phyloP scores from a whole-genome alignment of 78 protist genomes.

The Trichosphaerium sp. region DNA sequence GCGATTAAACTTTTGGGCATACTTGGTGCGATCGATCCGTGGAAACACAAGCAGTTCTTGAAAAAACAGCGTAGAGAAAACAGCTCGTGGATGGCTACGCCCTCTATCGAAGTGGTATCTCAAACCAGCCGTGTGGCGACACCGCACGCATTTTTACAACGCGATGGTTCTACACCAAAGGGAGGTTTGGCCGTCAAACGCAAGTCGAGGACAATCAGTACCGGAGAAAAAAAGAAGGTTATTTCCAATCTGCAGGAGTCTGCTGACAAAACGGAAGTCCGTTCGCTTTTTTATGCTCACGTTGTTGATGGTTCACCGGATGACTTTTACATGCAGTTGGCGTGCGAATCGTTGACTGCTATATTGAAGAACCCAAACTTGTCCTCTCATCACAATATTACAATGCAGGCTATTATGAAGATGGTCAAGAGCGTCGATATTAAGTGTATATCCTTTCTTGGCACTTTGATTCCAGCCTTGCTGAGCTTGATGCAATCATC shows the following conservation, averaged over 20 bases:
- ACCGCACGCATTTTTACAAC: too few relatives aligned
- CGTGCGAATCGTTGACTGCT: constrained; percentile 68
- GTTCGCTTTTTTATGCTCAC: too few relatives aligned
- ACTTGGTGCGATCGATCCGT: constrained; percentile 96
- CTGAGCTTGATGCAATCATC: constrained; percentile 48
- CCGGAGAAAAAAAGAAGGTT: background rate
- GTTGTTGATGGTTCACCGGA: too few relatives aligned
- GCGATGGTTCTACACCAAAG: too few relatives aligned
- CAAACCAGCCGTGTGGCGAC: background rate
- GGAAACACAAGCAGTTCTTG: constrained; percentile 53
- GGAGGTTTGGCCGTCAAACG: background rate
- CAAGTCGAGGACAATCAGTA: background rate
- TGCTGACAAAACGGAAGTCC: too few relatives aligned
- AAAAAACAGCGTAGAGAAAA: too few relatives aligned
- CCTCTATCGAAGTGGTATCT: background rate
- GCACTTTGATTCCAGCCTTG: constrained; percentile 69
- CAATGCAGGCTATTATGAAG: constrained; percentile 63
- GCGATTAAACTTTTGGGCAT: constrained; percentile 85
- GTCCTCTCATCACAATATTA: constrained; percentile 24
- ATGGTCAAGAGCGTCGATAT: constrained; percentile 65
- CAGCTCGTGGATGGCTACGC: background rate
- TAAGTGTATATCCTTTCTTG: constrained; percentile 71
- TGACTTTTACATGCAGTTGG: too few relatives aligned
- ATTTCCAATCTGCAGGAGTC: too few relatives aligned
- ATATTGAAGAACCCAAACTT: constrained; percentile 75